Percentiles rank a stretch among this genome's conserved stretches.
phyloP scores from a whole-genome alignment of 2,329 filamentous ascomycete species.

The Neopestalotiopsis rosae region DNA sequence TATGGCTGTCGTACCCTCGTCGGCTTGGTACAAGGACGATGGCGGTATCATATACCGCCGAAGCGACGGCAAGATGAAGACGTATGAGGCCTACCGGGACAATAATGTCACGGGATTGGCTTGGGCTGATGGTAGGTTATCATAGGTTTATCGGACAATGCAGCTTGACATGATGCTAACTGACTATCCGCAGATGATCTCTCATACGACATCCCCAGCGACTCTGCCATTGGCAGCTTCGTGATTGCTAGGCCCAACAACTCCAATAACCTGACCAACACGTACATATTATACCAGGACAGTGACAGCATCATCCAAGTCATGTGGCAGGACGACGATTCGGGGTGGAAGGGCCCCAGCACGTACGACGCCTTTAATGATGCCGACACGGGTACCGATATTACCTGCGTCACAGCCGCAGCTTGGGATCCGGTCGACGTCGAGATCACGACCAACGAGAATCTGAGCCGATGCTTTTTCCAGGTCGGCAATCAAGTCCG shows the following conservation, averaged over 20 bases:
- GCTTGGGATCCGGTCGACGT: constrained; percentile 18
- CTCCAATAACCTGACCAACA: constrained; percentile 27
- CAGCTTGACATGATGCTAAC: neutral
- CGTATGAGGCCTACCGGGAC: constrained; percentile 23
- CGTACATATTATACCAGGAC: constrained; percentile 29
- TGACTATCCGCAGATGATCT: constrained; percentile 4
- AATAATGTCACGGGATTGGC: constrained; percentile 20
- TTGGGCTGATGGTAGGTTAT: constrained; percentile 26
- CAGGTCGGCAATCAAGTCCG: constrained; percentile 22
- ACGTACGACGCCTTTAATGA: constrained; percentile 24
- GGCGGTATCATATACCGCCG: constrained; percentile 27
- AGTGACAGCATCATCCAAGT: constrained; percentile 24
- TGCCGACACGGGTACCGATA: constrained; percentile 24
- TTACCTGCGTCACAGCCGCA: constrained; percentile 26
- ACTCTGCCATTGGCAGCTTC: constrained; percentile 27
- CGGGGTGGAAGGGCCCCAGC: constrained; percentile 27
- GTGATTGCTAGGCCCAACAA: constrained; percentile 26
- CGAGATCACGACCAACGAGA: constrained; percentile 23
- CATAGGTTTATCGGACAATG: neutral
- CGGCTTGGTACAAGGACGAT: constrained; percentile 20
- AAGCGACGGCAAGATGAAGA: constrained; percentile 26
- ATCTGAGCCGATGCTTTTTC: constrained; percentile 30
- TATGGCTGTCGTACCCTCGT: constrained; percentile 24
- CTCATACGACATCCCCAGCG: constrained; percentile 20
- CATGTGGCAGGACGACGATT: constrained; percentile 28